Evolutionary conservation across 2,329 filamentous ascomycete species (phyloP).

Genomic region (Pyricularia grisea): DNA sequence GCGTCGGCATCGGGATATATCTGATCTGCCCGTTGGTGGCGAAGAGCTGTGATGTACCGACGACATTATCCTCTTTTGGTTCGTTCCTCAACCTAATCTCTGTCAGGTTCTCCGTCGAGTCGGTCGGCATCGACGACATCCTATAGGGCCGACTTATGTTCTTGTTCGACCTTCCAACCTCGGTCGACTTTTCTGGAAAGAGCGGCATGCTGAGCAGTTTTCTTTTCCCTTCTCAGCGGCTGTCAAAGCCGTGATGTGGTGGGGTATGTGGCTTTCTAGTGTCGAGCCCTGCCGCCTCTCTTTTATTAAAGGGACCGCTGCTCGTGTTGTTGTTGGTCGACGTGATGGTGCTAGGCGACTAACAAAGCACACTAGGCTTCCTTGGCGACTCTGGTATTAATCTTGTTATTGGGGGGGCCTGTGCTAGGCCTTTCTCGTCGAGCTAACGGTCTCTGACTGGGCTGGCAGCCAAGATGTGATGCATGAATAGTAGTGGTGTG

Average conservation of each 20-base stretch:
- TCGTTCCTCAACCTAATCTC: constrained; percentile 8
- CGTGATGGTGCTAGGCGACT: background rate
- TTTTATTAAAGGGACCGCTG: background rate
- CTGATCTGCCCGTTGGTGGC: constrained; percentile 11
- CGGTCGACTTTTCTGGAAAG: background rate
- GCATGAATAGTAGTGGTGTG: background rate
- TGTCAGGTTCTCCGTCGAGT: constrained; percentile 13
- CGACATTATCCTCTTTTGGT: constrained; percentile 13
- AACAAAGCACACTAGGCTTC: background rate
- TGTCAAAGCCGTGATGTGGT: background rate
- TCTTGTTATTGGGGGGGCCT: background rate
- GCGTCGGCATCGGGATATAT: constrained; percentile 18
- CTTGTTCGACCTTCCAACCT: background rate
- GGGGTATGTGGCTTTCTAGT: background rate
- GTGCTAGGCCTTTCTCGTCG: background rate
- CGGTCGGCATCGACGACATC: constrained; percentile 6
- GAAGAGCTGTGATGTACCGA: constrained; percentile 16
- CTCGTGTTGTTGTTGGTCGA: background rate
- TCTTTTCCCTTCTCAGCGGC: background rate
- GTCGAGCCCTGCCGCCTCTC: background rate
- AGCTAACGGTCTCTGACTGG: background rate
- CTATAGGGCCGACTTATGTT: background rate
- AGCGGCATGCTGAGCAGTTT: background rate
- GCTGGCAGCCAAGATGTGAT: background rate
- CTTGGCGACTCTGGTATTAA: background rate